A percentile compares a stretch with the other conserved stretches of the same genome.
These are phyloP conservation scores for Curvularia lunata DNA, from an alignment of 2,329 filamentous ascomycete genomes.

Conservation along the genomic window DNA sequence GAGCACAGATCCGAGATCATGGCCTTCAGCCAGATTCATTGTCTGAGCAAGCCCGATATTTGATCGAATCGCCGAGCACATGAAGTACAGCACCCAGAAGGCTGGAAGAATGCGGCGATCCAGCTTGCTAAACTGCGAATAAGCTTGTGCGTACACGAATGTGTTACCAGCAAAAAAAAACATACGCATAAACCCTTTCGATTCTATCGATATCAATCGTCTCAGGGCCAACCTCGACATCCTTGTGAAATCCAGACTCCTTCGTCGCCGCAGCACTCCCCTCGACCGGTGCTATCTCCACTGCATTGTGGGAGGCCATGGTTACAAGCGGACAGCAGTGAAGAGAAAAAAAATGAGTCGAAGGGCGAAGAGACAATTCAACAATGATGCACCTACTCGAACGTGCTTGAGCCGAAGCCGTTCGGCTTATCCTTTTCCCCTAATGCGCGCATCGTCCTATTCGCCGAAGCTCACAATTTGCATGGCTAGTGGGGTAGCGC, in stretches of 20 bases:
- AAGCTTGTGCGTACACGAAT: neutral
- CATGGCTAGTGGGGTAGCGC: conserved; percentile 29
- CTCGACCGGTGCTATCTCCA: conserved; percentile 19
- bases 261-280: conserved; percentile 33
- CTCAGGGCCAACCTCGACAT: conserved; percentile 43
- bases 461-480: conserved; percentile 24
- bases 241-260: conserved; percentile 36
- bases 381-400: conserved; percentile 4
- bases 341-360: conserved; percentile 13
- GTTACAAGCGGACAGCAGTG: neutral
- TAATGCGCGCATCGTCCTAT: conserved; percentile 10
- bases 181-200: conserved; percentile 48
- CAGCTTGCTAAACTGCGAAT: conserved; percentile 56
- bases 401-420: conserved; percentile 27
- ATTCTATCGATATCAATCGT: conserved; percentile 46
- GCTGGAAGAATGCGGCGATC: conserved; percentile 69
- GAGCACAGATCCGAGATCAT: conserved; percentile 77
- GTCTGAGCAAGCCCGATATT: conserved; percentile 95
- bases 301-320: conserved; percentile 33
- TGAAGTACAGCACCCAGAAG: conserved; percentile 90
- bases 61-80: conserved; percentile 88
- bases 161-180: neutral
- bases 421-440: conserved; percentile 11
- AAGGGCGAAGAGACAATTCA: neutral
- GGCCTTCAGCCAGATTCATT: conserved; percentile 75